Percentiles rank a stretch among this genome's conserved stretches.
Conservation (phyloP, 176 grass and related monocot species). For the Tillandsia leiboldiana region DNA sequence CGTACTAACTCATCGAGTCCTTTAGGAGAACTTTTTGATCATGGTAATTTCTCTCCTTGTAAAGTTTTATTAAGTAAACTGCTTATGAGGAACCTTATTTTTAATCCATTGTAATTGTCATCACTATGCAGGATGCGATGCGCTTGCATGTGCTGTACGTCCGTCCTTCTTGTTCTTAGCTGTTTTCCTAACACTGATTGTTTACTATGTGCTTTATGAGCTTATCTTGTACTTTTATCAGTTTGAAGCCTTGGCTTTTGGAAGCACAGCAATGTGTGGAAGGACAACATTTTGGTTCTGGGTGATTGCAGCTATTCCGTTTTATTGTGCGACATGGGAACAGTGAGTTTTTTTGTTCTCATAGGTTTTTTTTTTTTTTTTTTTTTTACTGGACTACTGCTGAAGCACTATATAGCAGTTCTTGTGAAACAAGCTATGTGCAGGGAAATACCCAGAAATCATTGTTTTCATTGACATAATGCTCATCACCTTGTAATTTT, state of each 20-base stretch:
- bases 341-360: conserved; percentile 42
- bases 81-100: not conserved
- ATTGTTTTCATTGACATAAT: not conserved
- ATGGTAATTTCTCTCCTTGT: conserved; percentile 46
- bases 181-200: conserved; percentile 9
- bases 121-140: conserved; percentile 80
- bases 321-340: conserved; percentile 99
- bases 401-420: not conserved
- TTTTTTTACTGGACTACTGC: not conserved
- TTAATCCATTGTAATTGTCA: conserved; percentile 25
- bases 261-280: conserved; percentile 91
- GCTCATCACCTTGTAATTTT: not conserved
- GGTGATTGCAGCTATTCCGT: conserved; percentile 81
- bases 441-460: not conserved
- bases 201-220: conserved; percentile 1
- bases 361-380: not conserved
- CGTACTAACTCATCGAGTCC: conserved; percentile 98
- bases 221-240: conserved; percentile 32
- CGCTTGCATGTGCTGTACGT: conserved; percentile 95
- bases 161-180: conserved; percentile 1
- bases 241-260: conserved; percentile 96
- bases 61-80: not conserved
- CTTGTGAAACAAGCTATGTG: not conserved
- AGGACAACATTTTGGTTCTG: conserved; percentile 65
- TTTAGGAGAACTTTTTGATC: conserved; percentile 98